Percentiles rank a stretch among this genome's conserved stretches.
Evolutionary conservation across 2,329 filamentous ascomycete genomes (phyloP).

Genomic region (Clarireedia monteithiana): DNA sequence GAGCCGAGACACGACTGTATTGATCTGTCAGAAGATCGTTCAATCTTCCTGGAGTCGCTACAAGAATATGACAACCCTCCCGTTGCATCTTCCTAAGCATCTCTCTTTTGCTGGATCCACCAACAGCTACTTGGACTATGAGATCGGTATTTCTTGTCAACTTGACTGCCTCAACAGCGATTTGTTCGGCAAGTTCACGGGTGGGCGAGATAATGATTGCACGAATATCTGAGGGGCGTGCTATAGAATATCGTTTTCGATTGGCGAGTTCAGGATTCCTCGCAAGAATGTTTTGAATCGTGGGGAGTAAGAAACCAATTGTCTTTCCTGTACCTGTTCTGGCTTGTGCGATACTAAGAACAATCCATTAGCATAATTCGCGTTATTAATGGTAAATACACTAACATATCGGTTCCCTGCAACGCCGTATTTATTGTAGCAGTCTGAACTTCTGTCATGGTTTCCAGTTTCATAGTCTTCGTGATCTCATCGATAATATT

Average conservation of each 20-base stretch:
- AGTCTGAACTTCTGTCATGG: conserved; percentile 87
- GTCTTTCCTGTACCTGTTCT: conserved; percentile 98
- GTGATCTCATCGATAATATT: conserved; percentile 46
- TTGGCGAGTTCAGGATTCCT: conserved; percentile 46
- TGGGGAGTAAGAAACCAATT: conserved; percentile 81
- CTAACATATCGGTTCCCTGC: conserved; percentile 43
- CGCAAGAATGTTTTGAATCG: conserved; percentile 73
- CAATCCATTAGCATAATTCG: conserved; percentile 10
- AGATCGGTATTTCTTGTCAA: conserved; percentile 25
- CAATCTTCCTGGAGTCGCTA: conserved; percentile 85
- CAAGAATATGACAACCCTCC: conserved; percentile 82
- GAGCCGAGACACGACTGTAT: conserved; percentile 29
- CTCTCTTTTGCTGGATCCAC: conserved; percentile 68
- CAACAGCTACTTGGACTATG: conserved; percentile 70
- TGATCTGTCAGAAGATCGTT: conserved; percentile 65
- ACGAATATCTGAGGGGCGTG: conserved; percentile 52
- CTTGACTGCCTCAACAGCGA: conserved; percentile 63
- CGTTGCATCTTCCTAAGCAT: conserved; percentile 31
- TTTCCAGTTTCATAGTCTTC: conserved; percentile 63
- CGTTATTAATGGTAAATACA: not conserved
- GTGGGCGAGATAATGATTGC: conserved; percentile 73
- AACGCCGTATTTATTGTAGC: conserved; percentile 76
- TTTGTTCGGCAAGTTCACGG: conserved; percentile 74
- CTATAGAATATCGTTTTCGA: conserved; percentile 26
- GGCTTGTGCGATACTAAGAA: conserved; percentile 73